phyloP scores from a whole-genome alignment of 2,329 filamentous ascomycete genomes.

The Monosporascus cannonballus region DNA sequence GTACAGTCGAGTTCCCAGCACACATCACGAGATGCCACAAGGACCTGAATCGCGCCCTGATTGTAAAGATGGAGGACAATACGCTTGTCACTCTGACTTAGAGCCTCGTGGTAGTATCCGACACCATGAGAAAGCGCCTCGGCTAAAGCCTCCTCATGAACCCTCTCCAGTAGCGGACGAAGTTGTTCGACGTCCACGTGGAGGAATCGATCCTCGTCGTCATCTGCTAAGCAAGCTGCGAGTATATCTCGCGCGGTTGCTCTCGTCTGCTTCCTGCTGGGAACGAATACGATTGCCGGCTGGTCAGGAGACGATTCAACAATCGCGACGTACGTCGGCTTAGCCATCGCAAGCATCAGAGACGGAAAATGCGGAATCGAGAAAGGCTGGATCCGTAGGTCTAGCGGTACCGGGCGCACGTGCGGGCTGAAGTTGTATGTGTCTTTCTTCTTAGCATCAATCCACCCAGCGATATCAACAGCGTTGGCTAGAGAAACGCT shows the following conservation, averaged over 20 bases:
- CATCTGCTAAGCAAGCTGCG: conserved; percentile 79
- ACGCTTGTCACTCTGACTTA: conserved; percentile 81
- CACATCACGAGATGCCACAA: conserved; percentile 72
- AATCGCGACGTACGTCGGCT: conserved; percentile 85
- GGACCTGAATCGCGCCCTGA: conserved; percentile 81
- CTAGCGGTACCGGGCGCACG: conserved; percentile 79
- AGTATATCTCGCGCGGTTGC: conserved; percentile 81
- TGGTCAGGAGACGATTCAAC: conserved; percentile 83
- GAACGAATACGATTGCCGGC: conserved; percentile 86
- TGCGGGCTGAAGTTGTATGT: conserved; percentile 98
- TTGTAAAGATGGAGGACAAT: conserved; percentile 91
- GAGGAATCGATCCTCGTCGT: conserved; percentile 90
- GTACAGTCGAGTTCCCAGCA: conserved; percentile 91
- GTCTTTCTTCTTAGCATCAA: conserved; percentile 94
- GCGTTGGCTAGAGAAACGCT: conserved; percentile 92
- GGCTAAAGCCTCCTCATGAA: conserved; percentile 81
- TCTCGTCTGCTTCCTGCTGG: conserved; percentile 87
- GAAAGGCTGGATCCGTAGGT: conserved; percentile 93
- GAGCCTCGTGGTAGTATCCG: conserved; percentile 93
- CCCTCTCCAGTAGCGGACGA: conserved; percentile 69
- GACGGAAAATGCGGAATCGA: conserved; percentile 96
- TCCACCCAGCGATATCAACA: conserved; percentile 93
- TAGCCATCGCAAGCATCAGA: conserved; percentile 97
- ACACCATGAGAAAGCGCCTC: conserved; percentile 91
- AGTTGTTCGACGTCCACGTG: conserved; percentile 80